These are phyloP conservation scores for Aegilops longissima DNA, from an alignment of 176 grass and related monocot genomes.

Conservation along the genomic window DNA sequence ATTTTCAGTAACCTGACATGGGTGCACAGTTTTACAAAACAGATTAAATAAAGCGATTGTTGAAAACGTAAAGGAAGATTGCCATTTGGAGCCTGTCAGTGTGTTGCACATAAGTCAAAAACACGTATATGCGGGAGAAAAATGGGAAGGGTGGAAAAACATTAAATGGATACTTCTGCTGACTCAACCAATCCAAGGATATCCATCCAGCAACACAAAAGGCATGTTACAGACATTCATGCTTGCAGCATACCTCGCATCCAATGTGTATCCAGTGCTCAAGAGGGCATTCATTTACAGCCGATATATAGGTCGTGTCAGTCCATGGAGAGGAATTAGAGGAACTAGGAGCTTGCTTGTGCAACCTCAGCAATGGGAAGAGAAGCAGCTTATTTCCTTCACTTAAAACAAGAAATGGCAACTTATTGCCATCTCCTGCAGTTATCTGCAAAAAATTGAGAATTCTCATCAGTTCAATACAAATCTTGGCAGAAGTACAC, in stretches of 20 bases:
- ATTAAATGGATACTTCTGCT: constrained; percentile 14
- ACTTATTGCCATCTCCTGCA: constrained; percentile 29
- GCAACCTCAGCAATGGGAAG: constrained; percentile 70
- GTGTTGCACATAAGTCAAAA: neutral
- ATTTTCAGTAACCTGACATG: constrained; percentile 62
- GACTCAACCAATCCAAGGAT: neutral
- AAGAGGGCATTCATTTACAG: constrained; percentile 54
- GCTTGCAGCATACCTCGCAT: constrained; percentile 64
- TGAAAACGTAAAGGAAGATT: neutral
- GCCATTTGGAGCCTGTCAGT: neutral
- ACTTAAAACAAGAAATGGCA: constrained; percentile 77
- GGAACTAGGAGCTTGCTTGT: constrained; percentile 59
- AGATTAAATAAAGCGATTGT: constrained; percentile 19
- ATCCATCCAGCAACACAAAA: neutral
- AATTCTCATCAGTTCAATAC: neutral
- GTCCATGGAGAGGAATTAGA: constrained; percentile 54
- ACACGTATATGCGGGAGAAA: neutral
- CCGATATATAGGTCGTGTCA: constrained; percentile 43
- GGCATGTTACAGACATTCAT: neutral
- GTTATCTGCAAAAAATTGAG: constrained; percentile 43
- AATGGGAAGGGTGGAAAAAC: neutral
- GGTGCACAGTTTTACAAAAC: neutral
- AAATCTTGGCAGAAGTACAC: neutral
- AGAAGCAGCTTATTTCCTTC: constrained; percentile 80
- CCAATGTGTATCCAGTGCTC: constrained; percentile 91